phyloP scores from a whole-genome alignment of 495 filamentous ascomycete species.

The Trichocladium uniseriatum region DNA sequence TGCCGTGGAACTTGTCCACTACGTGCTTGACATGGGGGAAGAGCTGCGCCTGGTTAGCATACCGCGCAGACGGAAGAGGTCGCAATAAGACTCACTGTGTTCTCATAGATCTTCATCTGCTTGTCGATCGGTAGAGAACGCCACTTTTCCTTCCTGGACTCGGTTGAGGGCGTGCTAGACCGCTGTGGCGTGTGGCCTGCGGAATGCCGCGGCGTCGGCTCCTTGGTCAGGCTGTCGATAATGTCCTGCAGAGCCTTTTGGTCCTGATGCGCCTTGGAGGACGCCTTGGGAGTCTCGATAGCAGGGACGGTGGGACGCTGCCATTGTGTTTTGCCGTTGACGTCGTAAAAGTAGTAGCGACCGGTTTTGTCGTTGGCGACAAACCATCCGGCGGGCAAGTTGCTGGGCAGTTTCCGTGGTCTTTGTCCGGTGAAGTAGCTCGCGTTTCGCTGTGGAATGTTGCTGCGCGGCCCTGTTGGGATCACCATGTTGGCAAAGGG shows the following conservation, averaged over 20 bases:
- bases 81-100: constrained; percentile 52
- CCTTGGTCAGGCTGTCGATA: constrained; percentile 72
- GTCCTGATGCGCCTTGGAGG: constrained; percentile 49
- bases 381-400: constrained; percentile 76
- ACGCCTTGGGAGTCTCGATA: constrained; percentile 51
- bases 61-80: neutral
- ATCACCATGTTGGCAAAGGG: constrained; percentile 29
- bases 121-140: constrained; percentile 68
- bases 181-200: constrained; percentile 56
- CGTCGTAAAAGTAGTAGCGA: constrained; percentile 70
- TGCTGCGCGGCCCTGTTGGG: constrained; percentile 60
- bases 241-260: constrained; percentile 63
- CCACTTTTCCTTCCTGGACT: constrained; percentile 76
- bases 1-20: constrained; percentile 73
- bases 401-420: constrained; percentile 43
- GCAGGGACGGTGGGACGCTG: constrained; percentile 60
- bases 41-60: constrained; percentile 46
- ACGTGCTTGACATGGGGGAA: constrained; percentile 76
- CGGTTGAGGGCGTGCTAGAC: constrained; percentile 48
- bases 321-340: constrained; percentile 70
- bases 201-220: constrained; percentile 36
- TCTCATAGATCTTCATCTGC: constrained; percentile 86
- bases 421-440: constrained; percentile 52
- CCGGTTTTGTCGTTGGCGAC: constrained; percentile 54
- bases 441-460: constrained; percentile 51